phyloP scores from a whole-genome alignment of 768 basidiomycete genomes.

The Kwoniella mangroviensis region DNA sequence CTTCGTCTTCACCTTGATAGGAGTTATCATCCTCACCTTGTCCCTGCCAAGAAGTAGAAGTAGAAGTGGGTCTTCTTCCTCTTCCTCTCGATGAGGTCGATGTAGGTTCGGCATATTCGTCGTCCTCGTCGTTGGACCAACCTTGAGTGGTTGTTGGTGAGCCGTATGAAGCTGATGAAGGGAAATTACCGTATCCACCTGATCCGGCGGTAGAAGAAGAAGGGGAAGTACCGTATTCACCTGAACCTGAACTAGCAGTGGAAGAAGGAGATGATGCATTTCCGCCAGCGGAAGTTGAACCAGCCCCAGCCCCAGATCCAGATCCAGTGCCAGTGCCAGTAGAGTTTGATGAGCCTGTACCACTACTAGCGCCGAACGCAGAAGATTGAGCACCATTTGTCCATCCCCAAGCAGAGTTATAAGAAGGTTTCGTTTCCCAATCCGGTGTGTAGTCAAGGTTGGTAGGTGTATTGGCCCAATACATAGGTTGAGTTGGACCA shows the following conservation, averaged over 20 bases:
- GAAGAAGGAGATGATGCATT: not conserved
- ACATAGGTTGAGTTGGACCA: slow-evolving; percentile 26
- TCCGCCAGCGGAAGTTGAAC: slow-evolving; percentile 1
- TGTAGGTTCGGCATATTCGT: not conserved
- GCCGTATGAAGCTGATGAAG: not conserved
- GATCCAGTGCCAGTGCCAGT: not conserved
- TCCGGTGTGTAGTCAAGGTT: slow-evolving; percentile 15
- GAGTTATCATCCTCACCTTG: not conserved
- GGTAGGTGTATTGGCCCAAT: slow-evolving; percentile 17
- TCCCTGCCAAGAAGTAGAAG: not conserved
- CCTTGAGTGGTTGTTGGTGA: not conserved
- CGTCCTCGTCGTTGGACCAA: not conserved
- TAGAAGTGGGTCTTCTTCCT: not conserved
- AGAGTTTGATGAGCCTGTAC: not conserved
- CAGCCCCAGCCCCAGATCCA: not conserved
- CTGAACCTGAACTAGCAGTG: not conserved
- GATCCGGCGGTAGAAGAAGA: not conserved
- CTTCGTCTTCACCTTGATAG: not conserved
- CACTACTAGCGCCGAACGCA: slow-evolving; percentile 13
- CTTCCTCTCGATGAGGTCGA: not conserved
- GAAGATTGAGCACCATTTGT: slow-evolving; percentile 17
- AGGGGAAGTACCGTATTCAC: not conserved
- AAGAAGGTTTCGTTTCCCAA: slow-evolving; percentile 22
- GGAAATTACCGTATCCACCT: not conserved
- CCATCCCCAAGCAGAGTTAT: slow-evolving; percentile 19